phyloP scores from a whole-genome alignment of 1,284 basidiomycete species.

The Crepidotus sp. region DNA sequence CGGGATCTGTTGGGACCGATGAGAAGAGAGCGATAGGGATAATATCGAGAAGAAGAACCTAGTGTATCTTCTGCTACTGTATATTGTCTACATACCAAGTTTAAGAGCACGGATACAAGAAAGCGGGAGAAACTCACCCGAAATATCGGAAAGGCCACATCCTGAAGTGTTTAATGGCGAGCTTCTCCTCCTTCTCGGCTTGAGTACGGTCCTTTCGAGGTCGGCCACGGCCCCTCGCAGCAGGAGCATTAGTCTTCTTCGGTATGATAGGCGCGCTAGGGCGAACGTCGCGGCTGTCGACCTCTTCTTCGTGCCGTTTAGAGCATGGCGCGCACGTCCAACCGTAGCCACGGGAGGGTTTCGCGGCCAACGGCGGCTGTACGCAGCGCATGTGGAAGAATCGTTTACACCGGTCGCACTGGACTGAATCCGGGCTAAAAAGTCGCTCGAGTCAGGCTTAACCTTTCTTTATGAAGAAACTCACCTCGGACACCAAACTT shows the following conservation, averaged over 20 bases:
- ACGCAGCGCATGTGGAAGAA: constrained; percentile 96
- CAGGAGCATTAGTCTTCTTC: constrained; percentile 53
- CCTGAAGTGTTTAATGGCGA: constrained; percentile 75
- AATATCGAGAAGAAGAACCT: constrained; percentile 40
- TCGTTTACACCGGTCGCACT: constrained; percentile 89
- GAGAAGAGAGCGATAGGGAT: constrained; percentile 15
- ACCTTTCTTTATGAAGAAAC: constrained; percentile 22
- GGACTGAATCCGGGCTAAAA: constrained; percentile 76
- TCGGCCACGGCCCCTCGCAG: constrained; percentile 57
- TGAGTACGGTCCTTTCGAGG: constrained; percentile 62
- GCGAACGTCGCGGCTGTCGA: constrained; percentile 63
- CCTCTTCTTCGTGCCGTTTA: constrained; percentile 78
- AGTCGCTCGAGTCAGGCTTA: not conserved
- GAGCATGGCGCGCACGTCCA: constrained; percentile 97
- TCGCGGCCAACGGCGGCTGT: constrained; percentile 86
- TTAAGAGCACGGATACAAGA: constrained; percentile 14
- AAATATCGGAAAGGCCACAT: constrained; percentile 97
- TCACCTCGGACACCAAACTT: constrained; percentile 82
- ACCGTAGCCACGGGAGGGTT: constrained; percentile 93
- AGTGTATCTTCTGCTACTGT: constrained; percentile 89
- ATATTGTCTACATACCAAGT: constrained; percentile 53
- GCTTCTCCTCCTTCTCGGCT: constrained; percentile 68
- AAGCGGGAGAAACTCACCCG: constrained; percentile 53
- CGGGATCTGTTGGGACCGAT: constrained; percentile 52
- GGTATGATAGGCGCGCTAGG: constrained; percentile 37